Evolutionary conservation across 805 yeast genomes (phyloP).

Genomic region (Candida cerambycidarum): DNA sequence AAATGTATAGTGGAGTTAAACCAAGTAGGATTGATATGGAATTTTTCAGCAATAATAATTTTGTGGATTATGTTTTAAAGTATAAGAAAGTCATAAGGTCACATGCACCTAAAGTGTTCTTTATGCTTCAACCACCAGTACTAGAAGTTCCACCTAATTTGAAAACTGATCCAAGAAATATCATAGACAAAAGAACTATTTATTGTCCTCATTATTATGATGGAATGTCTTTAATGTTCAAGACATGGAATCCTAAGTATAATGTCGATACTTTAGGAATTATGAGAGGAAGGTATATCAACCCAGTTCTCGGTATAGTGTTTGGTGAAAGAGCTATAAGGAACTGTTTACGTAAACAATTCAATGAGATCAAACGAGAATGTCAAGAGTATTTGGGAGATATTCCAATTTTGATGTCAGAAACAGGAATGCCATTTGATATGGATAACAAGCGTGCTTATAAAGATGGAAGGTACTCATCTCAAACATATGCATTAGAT

Average conservation of each 20-base stretch:
- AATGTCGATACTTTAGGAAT: conserved; percentile 91
- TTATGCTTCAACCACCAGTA: conserved; percentile 81
- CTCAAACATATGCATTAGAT: conserved; percentile 83
- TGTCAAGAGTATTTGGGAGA: conserved; percentile 60
- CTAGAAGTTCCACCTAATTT: conserved; percentile 72
- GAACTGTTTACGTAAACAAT: conserved; percentile 66
- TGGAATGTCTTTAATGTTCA: conserved; percentile 90
- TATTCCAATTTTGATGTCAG: conserved; percentile 80
- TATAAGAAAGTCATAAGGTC: conserved; percentile 52
- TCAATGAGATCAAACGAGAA: conserved; percentile 65
- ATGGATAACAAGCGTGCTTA: conserved; percentile 83
- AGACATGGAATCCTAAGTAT: conserved; percentile 78
- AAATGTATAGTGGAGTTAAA: conserved; percentile 17
- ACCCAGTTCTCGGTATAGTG: conserved; percentile 73
- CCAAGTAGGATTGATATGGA: conserved; percentile 42
- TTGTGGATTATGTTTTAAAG: conserved; percentile 57
- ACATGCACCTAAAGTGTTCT: conserved; percentile 44
- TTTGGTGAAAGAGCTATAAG: conserved; percentile 81
- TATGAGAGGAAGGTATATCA: conserved; percentile 70
- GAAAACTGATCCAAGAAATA: conserved; percentile 42
- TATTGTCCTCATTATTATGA: conserved; percentile 92
- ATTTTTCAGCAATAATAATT: conserved; percentile 63
- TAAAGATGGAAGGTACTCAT: conserved; percentile 58
- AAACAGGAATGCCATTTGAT: conserved; percentile 97
- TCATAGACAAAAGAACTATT: conserved; percentile 64